Percentiles rank a stretch among this genome's conserved stretches.
These are phyloP conservation scores for Mycena epipterygia DNA, from an alignment of 768 basidiomycete genomes.

Conservation along the genomic window DNA sequence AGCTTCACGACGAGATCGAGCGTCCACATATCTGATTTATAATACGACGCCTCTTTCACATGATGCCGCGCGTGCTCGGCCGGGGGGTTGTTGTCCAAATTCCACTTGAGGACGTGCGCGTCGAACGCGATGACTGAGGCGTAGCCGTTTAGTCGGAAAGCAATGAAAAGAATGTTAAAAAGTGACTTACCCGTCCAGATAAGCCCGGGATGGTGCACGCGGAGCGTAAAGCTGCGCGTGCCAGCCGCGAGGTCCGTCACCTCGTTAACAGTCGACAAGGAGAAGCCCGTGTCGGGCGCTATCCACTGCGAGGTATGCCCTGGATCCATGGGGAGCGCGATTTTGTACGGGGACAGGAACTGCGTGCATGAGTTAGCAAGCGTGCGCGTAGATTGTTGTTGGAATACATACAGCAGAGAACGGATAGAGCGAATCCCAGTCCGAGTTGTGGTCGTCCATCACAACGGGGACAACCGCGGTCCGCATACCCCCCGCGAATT, in stretches of 20 bases:
- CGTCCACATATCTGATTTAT: slow-evolving; percentile 79
- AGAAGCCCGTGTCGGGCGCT: slow-evolving; percentile 52
- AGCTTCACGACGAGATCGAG: slow-evolving; percentile 80
- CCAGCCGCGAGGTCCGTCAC: slow-evolving; percentile 66
- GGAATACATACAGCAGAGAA: slow-evolving; percentile 74
- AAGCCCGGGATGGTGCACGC: slow-evolving; percentile 81
- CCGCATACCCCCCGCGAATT: slow-evolving; percentile 68
- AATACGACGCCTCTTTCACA: slow-evolving; percentile 93
- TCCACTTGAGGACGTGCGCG: slow-evolving; percentile 90
- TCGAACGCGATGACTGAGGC: slow-evolving; percentile 86
- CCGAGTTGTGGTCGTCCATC: slow-evolving; percentile 84
- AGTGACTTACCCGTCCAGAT: slow-evolving; percentile 83
- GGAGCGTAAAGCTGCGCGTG: slow-evolving; percentile 78
- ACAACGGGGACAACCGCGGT: slow-evolving; percentile 58
- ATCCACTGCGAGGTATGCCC: slow-evolving; percentile 66
- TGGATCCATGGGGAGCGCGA: slow-evolving; percentile 69
- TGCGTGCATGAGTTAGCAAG: slow-evolving; percentile 46
- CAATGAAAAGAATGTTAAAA: neutral
- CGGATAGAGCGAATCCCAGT: slow-evolving; percentile 92
- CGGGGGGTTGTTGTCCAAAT: slow-evolving; percentile 83
- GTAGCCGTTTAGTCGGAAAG: neutral
- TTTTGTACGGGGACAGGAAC: slow-evolving; percentile 89
- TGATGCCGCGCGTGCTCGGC: slow-evolving; percentile 84
- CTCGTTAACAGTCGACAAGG: slow-evolving; percentile 71
- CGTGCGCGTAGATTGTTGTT: neutral